Evolutionary conservation across 176 grass and related monocot genomes (phyloP).

Genomic region (Typha latifolia): DNA sequence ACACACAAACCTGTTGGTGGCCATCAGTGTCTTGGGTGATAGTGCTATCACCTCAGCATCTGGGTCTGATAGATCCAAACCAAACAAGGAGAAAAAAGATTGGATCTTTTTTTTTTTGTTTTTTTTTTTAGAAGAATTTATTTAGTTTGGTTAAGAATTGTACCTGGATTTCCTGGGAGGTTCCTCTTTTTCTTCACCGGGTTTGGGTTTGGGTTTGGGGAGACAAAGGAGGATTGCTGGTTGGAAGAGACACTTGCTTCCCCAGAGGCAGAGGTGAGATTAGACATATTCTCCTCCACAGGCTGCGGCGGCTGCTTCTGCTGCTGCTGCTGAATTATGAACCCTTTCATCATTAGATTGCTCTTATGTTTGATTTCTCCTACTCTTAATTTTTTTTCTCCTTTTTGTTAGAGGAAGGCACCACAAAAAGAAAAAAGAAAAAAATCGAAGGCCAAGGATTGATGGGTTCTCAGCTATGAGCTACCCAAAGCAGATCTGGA

Average conservation of each 20-base stretch:
- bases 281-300: conserved; percentile 91
- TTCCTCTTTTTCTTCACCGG: conserved; percentile 87
- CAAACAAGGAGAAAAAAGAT: neutral
- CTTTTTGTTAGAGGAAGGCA: no score
- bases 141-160: no score
- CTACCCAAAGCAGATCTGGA: conserved; percentile 1
- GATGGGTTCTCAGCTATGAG: neutral
- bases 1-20: conserved; percentile 89
- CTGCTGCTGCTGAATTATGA: conserved; percentile 58
- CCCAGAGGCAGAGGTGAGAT: conserved; percentile 86
- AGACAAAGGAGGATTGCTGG: conserved; percentile 33
- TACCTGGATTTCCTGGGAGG: conserved; percentile 89
- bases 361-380: neutral
- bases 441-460: neutral
- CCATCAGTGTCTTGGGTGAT: conserved; percentile 82
- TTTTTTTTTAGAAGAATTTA: no score
- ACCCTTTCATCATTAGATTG: conserved; percentile 54
- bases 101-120: no score
- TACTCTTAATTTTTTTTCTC: no score
- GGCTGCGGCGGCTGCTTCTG: conserved; percentile 20
- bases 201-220: conserved; percentile 35
- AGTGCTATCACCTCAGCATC: conserved; percentile 89
- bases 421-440: neutral
- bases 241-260: conserved; percentile 74
- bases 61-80: conserved; percentile 39